Evolutionary conservation across 768 basidiomycete species (phyloP).

Genomic region (Lactifluus hygrophoroides): DNA sequence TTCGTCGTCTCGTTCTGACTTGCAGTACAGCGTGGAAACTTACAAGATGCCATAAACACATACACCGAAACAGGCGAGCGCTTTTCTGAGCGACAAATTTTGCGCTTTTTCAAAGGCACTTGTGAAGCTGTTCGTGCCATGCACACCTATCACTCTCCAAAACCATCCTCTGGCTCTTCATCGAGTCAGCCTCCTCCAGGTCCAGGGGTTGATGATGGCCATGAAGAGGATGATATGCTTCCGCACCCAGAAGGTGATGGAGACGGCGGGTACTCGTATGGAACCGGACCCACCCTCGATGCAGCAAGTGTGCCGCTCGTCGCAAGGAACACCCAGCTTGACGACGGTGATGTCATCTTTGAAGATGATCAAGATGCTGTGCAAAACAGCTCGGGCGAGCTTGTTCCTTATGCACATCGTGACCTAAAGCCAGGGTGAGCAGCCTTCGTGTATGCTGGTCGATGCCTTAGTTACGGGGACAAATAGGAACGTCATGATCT

Average conservation of each 20-base stretch:
- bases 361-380: constrained; percentile 71
- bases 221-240: constrained; percentile 62
- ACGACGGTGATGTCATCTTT: constrained; percentile 59
- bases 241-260: constrained; percentile 69
- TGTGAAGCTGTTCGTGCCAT: constrained; percentile 92
- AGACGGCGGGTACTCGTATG: constrained; percentile 70
- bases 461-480: neutral
- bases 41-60: constrained; percentile 90
- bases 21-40: constrained; percentile 64
- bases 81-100: constrained; percentile 83
- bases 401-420: constrained; percentile 90
- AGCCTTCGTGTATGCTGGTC: neutral
- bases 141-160: constrained; percentile 72
- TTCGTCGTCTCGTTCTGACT: constrained; percentile 13
- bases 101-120: constrained; percentile 86
- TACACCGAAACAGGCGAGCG: constrained; percentile 75
- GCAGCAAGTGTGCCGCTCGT: constrained; percentile 46
- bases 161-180: constrained; percentile 23
- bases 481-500: constrained; percentile 88
- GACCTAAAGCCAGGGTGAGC: constrained; percentile 94
- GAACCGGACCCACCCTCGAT: constrained; percentile 25
- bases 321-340: constrained; percentile 36
- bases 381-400: constrained; percentile 32
- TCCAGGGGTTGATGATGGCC: constrained; percentile 29
- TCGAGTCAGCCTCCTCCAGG: constrained; percentile 19